Percentiles rank a stretch among this genome's conserved stretches.
phyloP scores from a whole-genome alignment of 305 asterid species.

The Plantago coronopus region DNA sequence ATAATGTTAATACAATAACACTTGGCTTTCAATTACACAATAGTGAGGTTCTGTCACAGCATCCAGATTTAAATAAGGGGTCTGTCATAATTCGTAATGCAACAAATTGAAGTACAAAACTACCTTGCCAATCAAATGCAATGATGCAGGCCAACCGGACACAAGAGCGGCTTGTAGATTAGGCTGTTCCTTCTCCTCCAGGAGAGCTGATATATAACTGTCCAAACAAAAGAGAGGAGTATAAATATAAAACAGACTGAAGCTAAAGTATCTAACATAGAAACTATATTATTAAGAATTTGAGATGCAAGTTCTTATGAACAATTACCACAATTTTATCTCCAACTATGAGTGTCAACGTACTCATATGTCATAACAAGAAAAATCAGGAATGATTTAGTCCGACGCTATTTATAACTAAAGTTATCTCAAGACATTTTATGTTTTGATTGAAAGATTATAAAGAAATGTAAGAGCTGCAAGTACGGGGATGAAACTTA shows the following conservation, averaged over 20 bases:
- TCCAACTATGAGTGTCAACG: not conserved
- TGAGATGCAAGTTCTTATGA: not conserved
- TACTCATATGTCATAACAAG: too few species aligned
- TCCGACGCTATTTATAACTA: too few species aligned
- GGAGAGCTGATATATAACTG: slow-evolving; percentile 91
- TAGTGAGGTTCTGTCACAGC: slow-evolving; percentile 1
- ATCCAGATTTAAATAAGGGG: slow-evolving; percentile 8
- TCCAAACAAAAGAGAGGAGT: slow-evolving; percentile 23
- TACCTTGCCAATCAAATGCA: slow-evolving; percentile 98
- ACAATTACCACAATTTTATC: not conserved
- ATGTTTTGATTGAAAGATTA: too few species aligned
- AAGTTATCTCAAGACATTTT: not conserved
- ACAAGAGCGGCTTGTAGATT: slow-evolving; percentile 62
- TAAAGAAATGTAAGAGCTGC: not conserved
- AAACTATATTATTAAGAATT: not conserved
- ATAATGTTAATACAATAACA: too few species aligned
- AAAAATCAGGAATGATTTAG: too few species aligned
- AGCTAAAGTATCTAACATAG: slow-evolving; percentile 6
- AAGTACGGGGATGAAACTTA: too few species aligned
- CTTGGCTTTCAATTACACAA: too few species aligned
- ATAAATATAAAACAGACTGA: slow-evolving; percentile 13
- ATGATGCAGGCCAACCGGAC: slow-evolving; percentile 95
- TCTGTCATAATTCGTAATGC: slow-evolving; percentile 3
- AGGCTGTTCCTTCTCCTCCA: slow-evolving; percentile 57
- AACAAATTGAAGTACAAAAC: slow-evolving; percentile 1